These are phyloP conservation scores for Chaetoceros tenuissimus DNA, from an alignment of 108 stramenopile species.

Conservation along the genomic window DNA sequence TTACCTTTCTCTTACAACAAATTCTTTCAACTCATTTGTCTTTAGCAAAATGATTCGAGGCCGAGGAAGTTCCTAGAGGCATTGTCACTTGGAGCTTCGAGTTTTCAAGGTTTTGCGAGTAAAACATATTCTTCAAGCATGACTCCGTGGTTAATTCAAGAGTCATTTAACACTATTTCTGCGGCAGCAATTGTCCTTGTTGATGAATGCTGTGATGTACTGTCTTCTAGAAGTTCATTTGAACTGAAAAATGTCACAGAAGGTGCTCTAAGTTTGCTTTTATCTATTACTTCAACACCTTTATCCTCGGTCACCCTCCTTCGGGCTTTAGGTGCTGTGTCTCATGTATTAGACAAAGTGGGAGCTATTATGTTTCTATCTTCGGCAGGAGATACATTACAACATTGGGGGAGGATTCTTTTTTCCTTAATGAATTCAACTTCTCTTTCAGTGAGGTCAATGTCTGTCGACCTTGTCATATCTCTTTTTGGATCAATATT, in stretches of 20 bases:
- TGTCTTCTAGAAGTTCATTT: conserved; percentile 22
- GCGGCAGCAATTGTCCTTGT: conserved; percentile 63
- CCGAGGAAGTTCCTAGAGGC: not conserved
- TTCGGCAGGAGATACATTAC: conserved; percentile 40
- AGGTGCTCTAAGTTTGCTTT: conserved; percentile 60
- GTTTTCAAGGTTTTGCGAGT: not conserved
- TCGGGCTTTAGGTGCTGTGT: conserved; percentile 68
- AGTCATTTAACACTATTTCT: conserved; percentile 80
- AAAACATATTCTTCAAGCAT: not conserved
- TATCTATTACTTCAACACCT: conserved; percentile 71
- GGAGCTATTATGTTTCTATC: conserved; percentile 59
- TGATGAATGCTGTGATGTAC: conserved; percentile 51
- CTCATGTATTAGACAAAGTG: conserved; percentile 75
- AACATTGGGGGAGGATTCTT: conserved; percentile 74
- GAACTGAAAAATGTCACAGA: conserved; percentile 47
- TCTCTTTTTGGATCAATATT: conserved; percentile 65
- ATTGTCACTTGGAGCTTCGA: not conserved
- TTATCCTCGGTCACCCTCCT: conserved; percentile 78
- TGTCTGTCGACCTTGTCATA: conserved; percentile 76
- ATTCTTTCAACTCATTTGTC: not conserved
- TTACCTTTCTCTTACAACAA: not conserved
- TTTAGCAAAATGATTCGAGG: not conserved
- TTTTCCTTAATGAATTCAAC: conserved; percentile 75
- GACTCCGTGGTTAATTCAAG: conserved; percentile 70
- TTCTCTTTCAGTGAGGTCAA: conserved; percentile 78